Evolutionary conservation across 139 green algal species (phyloP).

Genomic region (Chlamydomonas eustigma): DNA sequence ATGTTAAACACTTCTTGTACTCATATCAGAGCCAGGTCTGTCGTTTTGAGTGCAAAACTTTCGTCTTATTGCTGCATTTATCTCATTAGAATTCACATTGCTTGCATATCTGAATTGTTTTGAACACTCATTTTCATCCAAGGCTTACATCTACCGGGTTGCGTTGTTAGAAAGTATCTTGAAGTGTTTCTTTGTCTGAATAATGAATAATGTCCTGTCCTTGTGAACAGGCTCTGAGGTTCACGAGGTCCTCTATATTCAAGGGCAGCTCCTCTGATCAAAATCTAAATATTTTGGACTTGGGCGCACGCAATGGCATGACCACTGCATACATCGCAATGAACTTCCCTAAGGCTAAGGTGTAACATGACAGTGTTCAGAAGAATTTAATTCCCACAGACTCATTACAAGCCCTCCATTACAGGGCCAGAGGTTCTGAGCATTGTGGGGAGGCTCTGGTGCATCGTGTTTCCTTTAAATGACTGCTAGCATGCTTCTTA

Average conservation of each 20-base stretch:
- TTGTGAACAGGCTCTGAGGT: neutral
- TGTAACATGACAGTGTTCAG: too few relatives aligned
- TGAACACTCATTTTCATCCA: neutral
- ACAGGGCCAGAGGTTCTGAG: too few relatives aligned
- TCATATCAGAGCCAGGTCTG: neutral
- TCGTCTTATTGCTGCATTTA: neutral
- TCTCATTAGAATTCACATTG: neutral
- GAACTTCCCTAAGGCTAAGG: neutral
- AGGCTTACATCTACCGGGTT: neutral
- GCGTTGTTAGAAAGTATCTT: too few relatives aligned
- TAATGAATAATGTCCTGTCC: too few relatives aligned
- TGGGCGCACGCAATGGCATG: neutral
- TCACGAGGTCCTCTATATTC: neutral
- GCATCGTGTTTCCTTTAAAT: too few relatives aligned
- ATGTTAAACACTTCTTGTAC: conserved; percentile 4
- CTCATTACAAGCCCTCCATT: too few relatives aligned
- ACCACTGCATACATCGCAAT: neutral
- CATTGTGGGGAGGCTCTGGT: too few relatives aligned
- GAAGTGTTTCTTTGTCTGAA: too few relatives aligned
- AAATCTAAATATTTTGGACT: neutral
- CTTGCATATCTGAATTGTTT: neutral
- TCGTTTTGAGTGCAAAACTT: neutral
- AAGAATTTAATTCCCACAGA: too few relatives aligned
- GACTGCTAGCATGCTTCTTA: too few relatives aligned
- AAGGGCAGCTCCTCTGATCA: neutral